Evolutionary conservation across 2,329 filamentous ascomycete genomes (phyloP).

Genomic region (Fusarium lateritium): DNA sequence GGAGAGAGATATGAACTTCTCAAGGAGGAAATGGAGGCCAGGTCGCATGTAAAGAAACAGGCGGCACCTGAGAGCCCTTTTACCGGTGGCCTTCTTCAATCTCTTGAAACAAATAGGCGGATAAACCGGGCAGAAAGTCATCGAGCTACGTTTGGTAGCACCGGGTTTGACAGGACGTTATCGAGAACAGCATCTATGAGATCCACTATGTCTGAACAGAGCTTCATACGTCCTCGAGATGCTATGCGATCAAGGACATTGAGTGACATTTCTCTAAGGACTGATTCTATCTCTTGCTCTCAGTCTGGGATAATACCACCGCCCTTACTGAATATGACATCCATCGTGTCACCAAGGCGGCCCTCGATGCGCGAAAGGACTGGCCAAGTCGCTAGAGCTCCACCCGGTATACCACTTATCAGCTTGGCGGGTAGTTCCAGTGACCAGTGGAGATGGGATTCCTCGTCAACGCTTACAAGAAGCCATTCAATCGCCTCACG

Average conservation of each 20-base stretch:
- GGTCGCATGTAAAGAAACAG: accelerated
- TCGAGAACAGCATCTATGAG: background rate
- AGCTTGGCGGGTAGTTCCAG: accelerated
- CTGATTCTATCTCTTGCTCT: slow-evolving; percentile 17
- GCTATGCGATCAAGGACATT: background rate
- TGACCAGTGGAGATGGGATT: accelerated
- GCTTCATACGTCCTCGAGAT: background rate
- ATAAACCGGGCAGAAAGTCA: background rate
- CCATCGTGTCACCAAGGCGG: background rate
- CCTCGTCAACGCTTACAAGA: accelerated
- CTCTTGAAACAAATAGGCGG: background rate
- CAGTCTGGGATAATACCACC: background rate
- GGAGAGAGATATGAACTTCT: slow-evolving; percentile 14
- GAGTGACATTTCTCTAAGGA: background rate
- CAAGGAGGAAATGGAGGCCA: slow-evolving; percentile 1
- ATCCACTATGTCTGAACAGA: background rate
- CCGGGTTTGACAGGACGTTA: accelerated
- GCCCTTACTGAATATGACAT: slow-evolving; percentile 4
- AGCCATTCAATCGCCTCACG: slow-evolving; percentile 1
- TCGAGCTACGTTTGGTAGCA: background rate
- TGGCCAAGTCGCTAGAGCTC: accelerated
- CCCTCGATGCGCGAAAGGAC: background rate
- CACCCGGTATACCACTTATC: accelerated
- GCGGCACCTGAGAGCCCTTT: background rate
- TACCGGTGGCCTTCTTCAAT: background rate